phyloP scores from a whole-genome alignment of 495 filamentous ascomycete genomes.

The Usnea hakonensis region DNA sequence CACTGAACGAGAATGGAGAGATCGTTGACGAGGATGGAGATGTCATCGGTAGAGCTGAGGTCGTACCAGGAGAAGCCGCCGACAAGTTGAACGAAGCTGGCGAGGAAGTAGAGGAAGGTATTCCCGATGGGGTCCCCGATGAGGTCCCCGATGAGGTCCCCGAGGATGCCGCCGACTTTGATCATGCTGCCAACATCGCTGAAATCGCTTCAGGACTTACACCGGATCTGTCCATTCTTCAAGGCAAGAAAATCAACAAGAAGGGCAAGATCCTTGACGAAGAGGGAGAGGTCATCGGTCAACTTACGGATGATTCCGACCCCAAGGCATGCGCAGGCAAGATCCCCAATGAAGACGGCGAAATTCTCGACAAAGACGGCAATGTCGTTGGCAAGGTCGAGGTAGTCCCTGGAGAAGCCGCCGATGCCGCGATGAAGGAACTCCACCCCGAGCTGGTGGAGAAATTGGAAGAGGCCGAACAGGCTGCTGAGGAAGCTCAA shows the following conservation, averaged over 20 bases:
- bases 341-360: conserved; percentile 43
- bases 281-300: conserved; percentile 44
- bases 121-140: conserved; percentile 13
- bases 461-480: conserved; percentile 17
- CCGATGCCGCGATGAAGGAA: conserved; percentile 40
- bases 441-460: conserved; percentile 42
- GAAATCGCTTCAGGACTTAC: conserved; percentile 28
- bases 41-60: conserved; percentile 49
- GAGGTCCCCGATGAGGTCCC: conserved; percentile 23
- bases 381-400: conserved; percentile 44
- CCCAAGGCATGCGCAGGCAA: conserved; percentile 40
- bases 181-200: conserved; percentile 25
- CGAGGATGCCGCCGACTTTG: conserved; percentile 26
- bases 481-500: conserved; percentile 19
- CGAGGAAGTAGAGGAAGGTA: conserved; percentile 23
- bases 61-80: conserved; percentile 37
- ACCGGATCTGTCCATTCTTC: conserved; percentile 41
- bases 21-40: conserved; percentile 60
- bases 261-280: conserved; percentile 49
- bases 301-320: conserved; percentile 49
- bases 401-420: conserved; percentile 44
- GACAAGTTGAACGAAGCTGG: conserved; percentile 29
- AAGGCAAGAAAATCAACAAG: conserved; percentile 47
- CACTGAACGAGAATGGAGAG: conserved; percentile 53
- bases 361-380: conserved; percentile 44